Base-by-base conservation (phyloP, 805 yeast species). In the Schizosaccharomyces japonicus region DNA sequence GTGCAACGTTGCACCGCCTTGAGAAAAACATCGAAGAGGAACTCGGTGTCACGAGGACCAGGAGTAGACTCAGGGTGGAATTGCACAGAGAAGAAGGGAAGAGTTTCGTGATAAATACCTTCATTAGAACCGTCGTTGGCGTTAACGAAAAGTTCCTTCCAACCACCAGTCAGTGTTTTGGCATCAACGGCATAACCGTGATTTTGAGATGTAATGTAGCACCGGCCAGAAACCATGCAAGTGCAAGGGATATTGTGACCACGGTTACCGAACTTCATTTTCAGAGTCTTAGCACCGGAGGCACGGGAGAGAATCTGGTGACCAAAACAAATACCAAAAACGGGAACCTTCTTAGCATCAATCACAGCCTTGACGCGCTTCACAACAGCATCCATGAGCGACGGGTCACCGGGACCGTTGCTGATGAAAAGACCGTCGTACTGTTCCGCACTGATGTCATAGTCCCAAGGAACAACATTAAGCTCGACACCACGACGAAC, bases 351-450 rank as follows among this genome's bases (percentile, higher is more conserved):
- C 47, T 74, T 79, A 32, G 72, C 70, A 40, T 69, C 68, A 50
- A 87, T 60, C 31, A 73, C 80, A 39, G 61, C 63, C 34, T 69
- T 55, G 58, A 90, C 66, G 55, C 71, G 75, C 36, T 65, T 69
- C 31, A 79, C 79, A 51, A 83, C 72, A 19, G 69, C 72, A 42
- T 74, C 63, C 75, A 90, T 71, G 50, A 80, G 82, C 40, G 90
- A 73, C 50, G 99, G 99, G 66, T 90, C 96, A 73, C 99, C 99
- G 27, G 99, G 99, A 68, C 99, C 99, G 65, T 90, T 90, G 49
- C 95, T 85, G 54, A 87, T 69, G 65, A 90, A 90, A 57, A 90
- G 70, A 69, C 98, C 99, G 63, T 90, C 98, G 61, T 79, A 90
- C 63, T 83, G 94, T 52, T 80, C 67, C 19, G 49, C 29, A n/a